A percentile compares a stretch with the other conserved stretches of the same genome.
phyloP scores from a whole-genome alignment of 2,329 filamentous ascomycete species.

The Hortaea sp. region DNA sequence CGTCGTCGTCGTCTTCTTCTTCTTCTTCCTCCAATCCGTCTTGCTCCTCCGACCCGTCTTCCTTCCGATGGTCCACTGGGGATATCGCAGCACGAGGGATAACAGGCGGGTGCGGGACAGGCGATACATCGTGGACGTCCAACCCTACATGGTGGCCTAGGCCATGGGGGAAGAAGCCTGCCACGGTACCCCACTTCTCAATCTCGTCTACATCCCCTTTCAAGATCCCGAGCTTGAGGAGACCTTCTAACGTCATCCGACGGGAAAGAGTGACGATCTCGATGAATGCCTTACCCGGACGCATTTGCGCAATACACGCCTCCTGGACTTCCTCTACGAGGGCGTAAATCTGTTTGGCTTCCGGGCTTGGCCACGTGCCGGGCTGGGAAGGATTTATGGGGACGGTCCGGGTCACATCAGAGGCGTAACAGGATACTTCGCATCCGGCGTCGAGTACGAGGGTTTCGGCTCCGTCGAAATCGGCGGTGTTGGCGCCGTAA shows the following conservation, averaged over 20 bases:
- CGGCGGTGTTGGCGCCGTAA: slow-evolving; percentile 70
- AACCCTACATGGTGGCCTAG: slow-evolving; percentile 42
- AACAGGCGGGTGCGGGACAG: background rate
- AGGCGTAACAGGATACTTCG: slow-evolving; percentile 77
- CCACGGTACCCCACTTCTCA: slow-evolving; percentile 31
- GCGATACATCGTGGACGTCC: slow-evolving; percentile 36
- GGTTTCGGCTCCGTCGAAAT: slow-evolving; percentile 58
- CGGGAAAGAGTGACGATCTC: slow-evolving; percentile 48
- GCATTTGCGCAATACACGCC: slow-evolving; percentile 61
- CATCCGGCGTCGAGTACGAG: slow-evolving; percentile 80
- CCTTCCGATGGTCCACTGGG: too few species aligned
- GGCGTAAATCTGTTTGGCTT: slow-evolving; percentile 63
- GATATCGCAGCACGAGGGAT: too few species aligned
- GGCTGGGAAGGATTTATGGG: slow-evolving; percentile 46
- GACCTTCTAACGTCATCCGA: slow-evolving; percentile 67
- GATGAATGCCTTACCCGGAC: slow-evolving; percentile 68
- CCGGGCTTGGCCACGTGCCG: slow-evolving; percentile 55
- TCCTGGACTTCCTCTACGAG: slow-evolving; percentile 79
- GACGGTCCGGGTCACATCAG: slow-evolving; percentile 81
- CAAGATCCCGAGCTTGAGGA: slow-evolving; percentile 66
- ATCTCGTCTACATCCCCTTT: slow-evolving; percentile 45
- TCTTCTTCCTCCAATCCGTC: too few species aligned
- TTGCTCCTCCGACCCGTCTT: too few species aligned
- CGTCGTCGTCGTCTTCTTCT: too few species aligned
- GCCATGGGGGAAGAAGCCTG: slow-evolving; percentile 41